These are phyloP conservation scores for Oryza punctata DNA, from an alignment of 176 grass and related monocot species.

Conservation along the genomic window DNA sequence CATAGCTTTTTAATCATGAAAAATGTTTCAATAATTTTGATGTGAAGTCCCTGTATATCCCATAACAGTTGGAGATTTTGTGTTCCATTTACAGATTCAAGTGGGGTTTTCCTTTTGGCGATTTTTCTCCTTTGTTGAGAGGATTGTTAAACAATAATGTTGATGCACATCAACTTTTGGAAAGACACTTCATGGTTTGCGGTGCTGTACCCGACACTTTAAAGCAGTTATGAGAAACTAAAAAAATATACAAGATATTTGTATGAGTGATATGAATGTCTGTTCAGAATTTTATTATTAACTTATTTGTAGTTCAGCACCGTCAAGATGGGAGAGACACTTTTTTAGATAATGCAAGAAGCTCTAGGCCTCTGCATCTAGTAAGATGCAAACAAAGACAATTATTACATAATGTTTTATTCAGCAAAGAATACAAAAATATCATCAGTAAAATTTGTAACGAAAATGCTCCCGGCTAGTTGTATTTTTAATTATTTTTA, in stretches of 20 bases:
- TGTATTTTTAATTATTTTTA: too few relatives aligned
- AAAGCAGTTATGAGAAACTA: not conserved
- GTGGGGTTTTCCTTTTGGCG: not conserved
- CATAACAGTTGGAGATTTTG: not conserved
- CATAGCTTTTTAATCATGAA: constrained; percentile 8
- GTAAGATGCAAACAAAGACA: not conserved
- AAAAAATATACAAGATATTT: not conserved
- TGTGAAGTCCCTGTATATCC: constrained; percentile 6
- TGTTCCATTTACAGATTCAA: not conserved
- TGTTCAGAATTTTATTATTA: not conserved
- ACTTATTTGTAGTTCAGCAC: not conserved
- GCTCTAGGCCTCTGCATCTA: not conserved
- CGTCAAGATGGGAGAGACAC: not conserved
- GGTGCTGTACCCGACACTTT: not conserved
- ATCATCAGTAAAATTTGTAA: too few relatives aligned
- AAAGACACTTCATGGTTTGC: constrained; percentile 1
- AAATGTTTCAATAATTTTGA: not conserved
- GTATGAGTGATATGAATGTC: not conserved
- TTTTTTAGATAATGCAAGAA: not conserved
- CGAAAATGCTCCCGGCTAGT: too few relatives aligned
- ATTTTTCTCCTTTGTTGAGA: not conserved
- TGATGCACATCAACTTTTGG: not conserved
- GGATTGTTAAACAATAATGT: not conserved
- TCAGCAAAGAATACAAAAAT: not conserved
- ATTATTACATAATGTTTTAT: not conserved